phyloP scores from a whole-genome alignment of 805 yeast genomes.

The Candida taoyuanica region DNA sequence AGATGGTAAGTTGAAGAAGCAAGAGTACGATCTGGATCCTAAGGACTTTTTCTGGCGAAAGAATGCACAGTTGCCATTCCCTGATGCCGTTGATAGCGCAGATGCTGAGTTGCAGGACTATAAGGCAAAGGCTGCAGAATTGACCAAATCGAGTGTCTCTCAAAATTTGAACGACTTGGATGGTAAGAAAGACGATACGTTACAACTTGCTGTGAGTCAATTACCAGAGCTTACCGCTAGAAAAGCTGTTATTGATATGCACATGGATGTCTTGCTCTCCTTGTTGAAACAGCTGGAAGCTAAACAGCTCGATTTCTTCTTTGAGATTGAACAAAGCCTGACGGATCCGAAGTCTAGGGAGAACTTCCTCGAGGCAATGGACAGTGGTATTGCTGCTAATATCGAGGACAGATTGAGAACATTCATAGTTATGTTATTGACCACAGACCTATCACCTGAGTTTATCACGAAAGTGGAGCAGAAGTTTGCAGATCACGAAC shows the following conservation, averaged over 20 bases:
- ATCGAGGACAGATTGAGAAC: constrained; percentile 85
- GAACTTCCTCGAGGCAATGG: constrained; percentile 57
- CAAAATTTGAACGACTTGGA: constrained; percentile 73
- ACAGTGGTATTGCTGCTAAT: constrained; percentile 48
- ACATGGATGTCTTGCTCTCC: constrained; percentile 89
- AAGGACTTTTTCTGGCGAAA: constrained; percentile 87
- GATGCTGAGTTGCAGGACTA: constrained; percentile 77
- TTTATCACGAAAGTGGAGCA: constrained; percentile 58
- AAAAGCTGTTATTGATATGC: constrained; percentile 87
- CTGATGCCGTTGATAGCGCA: constrained; percentile 97
- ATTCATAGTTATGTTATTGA: constrained; percentile 70
- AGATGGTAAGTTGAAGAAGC: constrained; percentile 37
- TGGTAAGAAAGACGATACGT: constrained; percentile 50
- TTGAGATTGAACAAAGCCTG: constrained; percentile 87
- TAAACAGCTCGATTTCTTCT: constrained; percentile 84
- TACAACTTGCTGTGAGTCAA: constrained; percentile 81
- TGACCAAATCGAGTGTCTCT: constrained; percentile 70
- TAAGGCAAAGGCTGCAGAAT: constrained; percentile 81
- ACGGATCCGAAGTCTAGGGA: constrained; percentile 49
- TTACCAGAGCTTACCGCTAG: constrained; percentile 89
- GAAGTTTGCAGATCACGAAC: constrained; percentile 49
- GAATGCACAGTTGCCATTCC: constrained; percentile 87
- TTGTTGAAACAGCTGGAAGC: constrained; percentile 78
- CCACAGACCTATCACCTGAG: constrained; percentile 45
- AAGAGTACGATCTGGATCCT: constrained; percentile 84